These are phyloP conservation scores for Picea abies DNA, from an alignment of 83 land plant genomes.

Conservation along the genomic window DNA sequence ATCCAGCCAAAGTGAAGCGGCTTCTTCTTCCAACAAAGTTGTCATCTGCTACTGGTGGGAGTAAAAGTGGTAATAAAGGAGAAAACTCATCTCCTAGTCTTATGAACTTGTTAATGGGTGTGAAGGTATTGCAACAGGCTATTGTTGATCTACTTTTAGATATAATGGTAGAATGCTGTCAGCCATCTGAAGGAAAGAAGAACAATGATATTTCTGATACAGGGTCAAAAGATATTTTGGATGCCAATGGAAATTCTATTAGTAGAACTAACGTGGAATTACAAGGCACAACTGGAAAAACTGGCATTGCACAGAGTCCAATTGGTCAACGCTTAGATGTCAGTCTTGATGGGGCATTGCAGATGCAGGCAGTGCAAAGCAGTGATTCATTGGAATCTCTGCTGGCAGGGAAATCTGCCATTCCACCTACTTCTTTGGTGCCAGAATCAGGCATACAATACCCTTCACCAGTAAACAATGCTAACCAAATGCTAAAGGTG, in stretches of 20 bases:
- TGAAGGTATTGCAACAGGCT: constrained; percentile 61
- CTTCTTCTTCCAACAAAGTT: constrained; percentile 54
- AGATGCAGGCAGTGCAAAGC: constrained; percentile 51
- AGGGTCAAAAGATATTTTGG: constrained; percentile 20
- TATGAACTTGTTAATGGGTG: constrained; percentile 66
- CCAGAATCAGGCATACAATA: not conserved
- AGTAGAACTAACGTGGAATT: not conserved
- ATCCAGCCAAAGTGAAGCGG: constrained; percentile 30
- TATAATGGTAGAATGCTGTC: constrained; percentile 63
- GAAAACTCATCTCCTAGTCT: constrained; percentile 54
- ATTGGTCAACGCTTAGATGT: constrained; percentile 37
- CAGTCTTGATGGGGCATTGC: constrained; percentile 31
- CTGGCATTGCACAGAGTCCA: constrained; percentile 17
- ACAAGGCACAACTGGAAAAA: constrained; percentile 22
- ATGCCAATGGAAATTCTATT: constrained; percentile 13
- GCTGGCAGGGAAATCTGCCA: not conserved
- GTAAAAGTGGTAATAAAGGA: constrained; percentile 32
- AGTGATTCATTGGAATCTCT: constrained; percentile 20
- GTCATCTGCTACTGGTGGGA: constrained; percentile 29
- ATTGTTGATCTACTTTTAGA: constrained; percentile 56
- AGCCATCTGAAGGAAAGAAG: constrained; percentile 41
- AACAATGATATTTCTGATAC: constrained; percentile 1
- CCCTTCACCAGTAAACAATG: constrained; percentile 7
- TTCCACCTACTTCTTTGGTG: not conserved
- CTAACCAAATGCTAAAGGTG: constrained; percentile 10